Percentiles rank a stretch among this genome's conserved stretches.
phyloP scores from a whole-genome alignment of 208 protist genomes.

The Leishmania martiniquensis region DNA sequence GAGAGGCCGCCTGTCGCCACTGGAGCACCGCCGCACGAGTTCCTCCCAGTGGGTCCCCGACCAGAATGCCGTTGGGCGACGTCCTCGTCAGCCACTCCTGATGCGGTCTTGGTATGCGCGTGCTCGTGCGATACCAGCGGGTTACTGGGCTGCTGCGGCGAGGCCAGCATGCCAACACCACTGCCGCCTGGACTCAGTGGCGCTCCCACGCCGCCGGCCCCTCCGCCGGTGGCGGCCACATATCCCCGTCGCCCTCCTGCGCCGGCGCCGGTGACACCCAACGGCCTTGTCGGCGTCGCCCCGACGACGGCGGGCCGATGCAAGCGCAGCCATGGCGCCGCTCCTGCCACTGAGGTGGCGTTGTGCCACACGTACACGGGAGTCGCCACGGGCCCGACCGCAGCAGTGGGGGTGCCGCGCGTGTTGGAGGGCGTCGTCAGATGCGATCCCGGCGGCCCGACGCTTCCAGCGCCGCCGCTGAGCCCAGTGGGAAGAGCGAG shows the following conservation, averaged over 20 bases:
- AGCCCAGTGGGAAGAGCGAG: background rate
- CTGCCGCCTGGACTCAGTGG: background rate
- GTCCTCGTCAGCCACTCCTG: background rate
- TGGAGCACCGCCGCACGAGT: background rate
- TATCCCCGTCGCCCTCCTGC: background rate
- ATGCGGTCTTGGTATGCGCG: background rate
- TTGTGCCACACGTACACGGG: constrained; percentile 12
- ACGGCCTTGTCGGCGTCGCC: background rate
- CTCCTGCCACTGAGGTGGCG: background rate
- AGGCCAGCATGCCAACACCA: background rate
- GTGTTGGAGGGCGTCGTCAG: background rate
- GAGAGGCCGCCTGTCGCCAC: background rate
- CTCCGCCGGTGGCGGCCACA: background rate
- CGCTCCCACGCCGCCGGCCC: background rate
- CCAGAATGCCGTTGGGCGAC: background rate
- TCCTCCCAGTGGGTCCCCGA: background rate
- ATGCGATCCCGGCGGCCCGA: background rate
- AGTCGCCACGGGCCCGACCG: background rate
- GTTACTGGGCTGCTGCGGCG: background rate
- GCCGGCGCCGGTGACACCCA: background rate
- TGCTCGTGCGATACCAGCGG: background rate
- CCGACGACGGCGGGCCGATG: background rate
- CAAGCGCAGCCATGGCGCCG: constrained; percentile 2
- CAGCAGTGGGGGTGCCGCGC: background rate
- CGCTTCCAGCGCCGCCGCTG: background rate